A percentile compares a stretch with the other conserved stretches of the same genome.
Conservation (phyloP, 2,329 filamentous ascomycete species). For the Pseudocercospora fuligena region DNA sequence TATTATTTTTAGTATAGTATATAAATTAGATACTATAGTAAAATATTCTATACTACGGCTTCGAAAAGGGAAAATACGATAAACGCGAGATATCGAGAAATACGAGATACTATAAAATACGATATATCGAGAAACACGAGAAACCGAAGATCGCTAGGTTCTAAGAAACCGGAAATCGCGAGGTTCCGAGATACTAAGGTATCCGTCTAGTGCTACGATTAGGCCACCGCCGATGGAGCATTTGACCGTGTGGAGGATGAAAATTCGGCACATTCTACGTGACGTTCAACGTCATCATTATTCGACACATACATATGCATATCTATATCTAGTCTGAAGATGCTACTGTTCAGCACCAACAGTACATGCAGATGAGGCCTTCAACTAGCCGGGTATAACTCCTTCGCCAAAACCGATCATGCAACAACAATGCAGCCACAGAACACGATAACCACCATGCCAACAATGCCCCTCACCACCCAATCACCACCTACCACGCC, state of each 20-base stretch:
- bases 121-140: too few relatives aligned
- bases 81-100: too few relatives aligned
- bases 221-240: constrained; percentile 1
- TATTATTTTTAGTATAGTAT: too few relatives aligned
- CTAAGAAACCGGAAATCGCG: too few relatives aligned
- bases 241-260: neutral
- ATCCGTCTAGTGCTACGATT: too few relatives aligned
- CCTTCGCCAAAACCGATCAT: neutral
- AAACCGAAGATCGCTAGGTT: too few relatives aligned
- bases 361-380: neutral
- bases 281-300: neutral
- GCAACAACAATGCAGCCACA: neutral
- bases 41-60: too few relatives aligned
- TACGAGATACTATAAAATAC: too few relatives aligned
- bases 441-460: neutral
- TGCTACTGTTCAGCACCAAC: neutral
- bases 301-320: neutral
- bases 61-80: too few relatives aligned
- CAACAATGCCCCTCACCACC: neutral
- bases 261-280: neutral
- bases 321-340: neutral
- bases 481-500: constrained; percentile 5
- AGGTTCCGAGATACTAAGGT: too few relatives aligned
- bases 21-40: too few relatives aligned
- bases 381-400: neutral